Base-by-base conservation (phyloP, 2,329 filamentous ascomycete genomes). In the Colletotrichum sp. region DNA sequence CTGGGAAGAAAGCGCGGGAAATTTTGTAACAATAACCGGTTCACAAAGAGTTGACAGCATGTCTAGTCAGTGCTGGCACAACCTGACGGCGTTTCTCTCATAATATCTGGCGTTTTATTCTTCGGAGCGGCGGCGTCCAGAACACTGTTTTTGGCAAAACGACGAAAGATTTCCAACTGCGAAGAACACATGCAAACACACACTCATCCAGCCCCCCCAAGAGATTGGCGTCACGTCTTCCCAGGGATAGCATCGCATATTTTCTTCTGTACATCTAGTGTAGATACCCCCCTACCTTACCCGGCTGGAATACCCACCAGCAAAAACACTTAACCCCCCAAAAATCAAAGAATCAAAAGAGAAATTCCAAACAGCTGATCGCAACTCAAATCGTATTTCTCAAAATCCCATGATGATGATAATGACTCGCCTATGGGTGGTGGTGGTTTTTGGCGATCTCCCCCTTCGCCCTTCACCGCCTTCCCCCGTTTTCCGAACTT, bases 221-320 rank as follows among this genome's bases (percentile, higher is more conserved):
- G 36, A 61, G 31, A 68, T 58, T 68, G 66, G n/a, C 55, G 47
- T 21, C 36, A 29, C 64, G 51, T 66, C 51, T 66, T 38, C n/a
- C 43, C 31, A 31, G 43, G 43, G 43, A 51, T 51, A 51, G 43
- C 43, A 51, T 51, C 13, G 63, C 18, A 36, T 29, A 15, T 8
- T 67, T 67, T 36, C 34, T 59, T 66, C 24, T 67, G 65, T 67
- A 67, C 54, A 59, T 58, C 33, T 67, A 67, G 65, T 67, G 47
- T 67, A 67, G 64, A 66, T 66, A 66, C 64, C 65, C 65, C 65
- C 59, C 36, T 29, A 62, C 24, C 16, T 62, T 29, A 62, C 24
- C 18, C 36, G 4, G 59, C 59, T 24, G 58, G 43, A 21, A 51
- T 21, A 51, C 43, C 43, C 43, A 51, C 43, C 58, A n/a, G 57